phyloP scores from a whole-genome alignment of 2,329 filamentous ascomycete species.

The Colletotrichum euphorbiae region DNA sequence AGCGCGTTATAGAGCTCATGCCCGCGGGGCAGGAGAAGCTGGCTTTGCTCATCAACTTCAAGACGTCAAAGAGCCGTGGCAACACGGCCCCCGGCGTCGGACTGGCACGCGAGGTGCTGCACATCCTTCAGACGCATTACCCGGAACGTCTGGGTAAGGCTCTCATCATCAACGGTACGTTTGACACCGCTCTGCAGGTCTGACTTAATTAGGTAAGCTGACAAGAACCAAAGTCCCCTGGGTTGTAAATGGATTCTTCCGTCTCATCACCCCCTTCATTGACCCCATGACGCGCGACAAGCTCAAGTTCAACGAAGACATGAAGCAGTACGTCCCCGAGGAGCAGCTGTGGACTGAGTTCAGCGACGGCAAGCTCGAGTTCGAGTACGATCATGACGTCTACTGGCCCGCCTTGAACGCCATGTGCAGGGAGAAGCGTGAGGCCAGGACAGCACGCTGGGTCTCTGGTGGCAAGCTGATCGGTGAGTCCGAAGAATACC shows the following conservation, averaged over 20 bases:
- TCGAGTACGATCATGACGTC: constrained; percentile 87
- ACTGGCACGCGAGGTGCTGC: constrained; percentile 84
- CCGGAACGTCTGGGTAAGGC: constrained; percentile 91
- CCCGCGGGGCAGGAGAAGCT: constrained; percentile 87
- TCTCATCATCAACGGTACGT: constrained; percentile 85
- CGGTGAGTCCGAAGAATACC: constrained; percentile 88
- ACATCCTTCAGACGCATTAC: constrained; percentile 95
- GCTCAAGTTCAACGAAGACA: constrained; percentile 97
- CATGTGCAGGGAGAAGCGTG: constrained; percentile 74
- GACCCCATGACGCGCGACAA: constrained; percentile 94
- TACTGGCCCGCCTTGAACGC: constrained; percentile 92
- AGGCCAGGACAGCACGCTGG: constrained; percentile 78
- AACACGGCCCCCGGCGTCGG: constrained; percentile 79
- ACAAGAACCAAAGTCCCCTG: constrained; percentile 75
- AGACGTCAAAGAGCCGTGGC: constrained; percentile 78
- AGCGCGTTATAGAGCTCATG: constrained; percentile 89
- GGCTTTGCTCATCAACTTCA: constrained; percentile 92
- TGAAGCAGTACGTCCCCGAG: constrained; percentile 82
- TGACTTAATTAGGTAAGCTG: constrained; percentile 19
- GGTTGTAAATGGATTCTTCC: constrained; percentile 94
- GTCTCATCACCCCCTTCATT: constrained; percentile 94
- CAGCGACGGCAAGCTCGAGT: constrained; percentile 81
- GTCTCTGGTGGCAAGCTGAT: constrained; percentile 80
- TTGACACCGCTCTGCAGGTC: not conserved
- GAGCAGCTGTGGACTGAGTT: constrained; percentile 85